Evolutionary conservation across 352 stramenopile species (phyloP), one percentile per base, ranked within the genome.

Genomic region (Blastocystis sp.): DNA sequence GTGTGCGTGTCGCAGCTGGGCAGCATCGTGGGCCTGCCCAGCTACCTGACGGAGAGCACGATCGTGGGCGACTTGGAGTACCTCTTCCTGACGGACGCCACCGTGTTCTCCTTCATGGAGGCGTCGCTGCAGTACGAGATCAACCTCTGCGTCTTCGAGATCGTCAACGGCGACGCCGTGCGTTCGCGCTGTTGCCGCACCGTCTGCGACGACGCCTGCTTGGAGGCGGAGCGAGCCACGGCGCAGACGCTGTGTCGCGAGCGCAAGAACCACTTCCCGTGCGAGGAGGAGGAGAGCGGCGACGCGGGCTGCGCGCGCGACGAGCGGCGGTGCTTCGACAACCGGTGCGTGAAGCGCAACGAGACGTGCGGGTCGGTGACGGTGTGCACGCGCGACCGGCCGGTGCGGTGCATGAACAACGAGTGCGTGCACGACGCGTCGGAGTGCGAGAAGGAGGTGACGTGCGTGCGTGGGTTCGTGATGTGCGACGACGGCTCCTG

Each of bases 401-500:
- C 45, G 10, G 48, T 84, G 34, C 74, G 74, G 2, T 84, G 74
- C 61, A 84, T 84, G 74, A 84, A 84, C 61, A 62, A 62, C 28
- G 52, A 67, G 28, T 84, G 74, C n/a, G 74, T 84, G 3, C 19
- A 59, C 52, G 45, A 53, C 3, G 14, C 23, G 5, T n/a, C n/a
- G 9, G 52, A 84, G 56, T 84, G 74, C 45, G 74, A 84, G 23
- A 17, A 34, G 2, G 56, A 19, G 19, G 66, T 59, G 19, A n/a
- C 21, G 11, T 84, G 74, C 66, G 28, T 59, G 28, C n/a, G 21
- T 2, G 34, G 48, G n/a, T 41, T 38, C 14, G 34, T 84, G 4
- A 17, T 67, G n/a, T 84, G 74, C 28, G 74, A 84, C 43, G 74
- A 84, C 48, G 74, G 74, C 5, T 84, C 74, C 23, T 84, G 74